These are phyloP conservation scores for Monilinia polystroma DNA, from an alignment of 2,329 filamentous ascomycete species.

Conservation along the genomic window DNA sequence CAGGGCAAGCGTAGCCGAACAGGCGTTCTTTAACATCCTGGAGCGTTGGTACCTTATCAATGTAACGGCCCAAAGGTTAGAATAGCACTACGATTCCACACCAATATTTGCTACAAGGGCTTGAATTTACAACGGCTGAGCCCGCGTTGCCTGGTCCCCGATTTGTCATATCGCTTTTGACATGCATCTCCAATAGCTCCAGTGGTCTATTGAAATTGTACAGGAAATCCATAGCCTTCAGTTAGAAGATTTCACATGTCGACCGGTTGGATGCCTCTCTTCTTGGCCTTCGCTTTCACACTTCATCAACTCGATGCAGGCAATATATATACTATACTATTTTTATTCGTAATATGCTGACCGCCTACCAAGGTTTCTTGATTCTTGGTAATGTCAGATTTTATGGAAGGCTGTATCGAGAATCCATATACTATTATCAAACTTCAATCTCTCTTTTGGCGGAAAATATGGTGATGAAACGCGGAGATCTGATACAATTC, in stretches of 20 bases:
- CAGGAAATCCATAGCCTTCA: neutral
- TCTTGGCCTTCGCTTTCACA: neutral
- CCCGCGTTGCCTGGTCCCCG: neutral
- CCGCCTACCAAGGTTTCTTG: neutral
- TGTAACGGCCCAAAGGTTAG: neutral
- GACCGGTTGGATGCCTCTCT: neutral
- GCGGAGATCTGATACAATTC: conserved; percentile 12
- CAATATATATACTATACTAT: neutral
- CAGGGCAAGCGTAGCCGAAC: neutral
- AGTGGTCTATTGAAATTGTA: neutral
- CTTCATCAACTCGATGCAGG: neutral
- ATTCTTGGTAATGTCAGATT: conserved; percentile 16
- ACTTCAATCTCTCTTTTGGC: neutral
- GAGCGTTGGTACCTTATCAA: conserved; percentile 5
- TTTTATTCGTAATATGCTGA: neutral
- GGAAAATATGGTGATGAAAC: conserved; percentile 16
- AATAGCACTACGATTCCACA: conserved; percentile 2
- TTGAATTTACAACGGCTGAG: conserved; percentile 9
- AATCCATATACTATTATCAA: conserved; percentile 2
- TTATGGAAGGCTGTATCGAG: neutral
- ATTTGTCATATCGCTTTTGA: neutral
- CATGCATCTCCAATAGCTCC: neutral
- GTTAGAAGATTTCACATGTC: neutral
- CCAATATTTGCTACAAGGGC: too few species aligned
- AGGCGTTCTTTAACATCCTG: neutral